Evolutionary conservation across 345 rosid species (phyloP), one percentile per base, ranked within the genome.

Genomic region (Camelina sativa): DNA sequence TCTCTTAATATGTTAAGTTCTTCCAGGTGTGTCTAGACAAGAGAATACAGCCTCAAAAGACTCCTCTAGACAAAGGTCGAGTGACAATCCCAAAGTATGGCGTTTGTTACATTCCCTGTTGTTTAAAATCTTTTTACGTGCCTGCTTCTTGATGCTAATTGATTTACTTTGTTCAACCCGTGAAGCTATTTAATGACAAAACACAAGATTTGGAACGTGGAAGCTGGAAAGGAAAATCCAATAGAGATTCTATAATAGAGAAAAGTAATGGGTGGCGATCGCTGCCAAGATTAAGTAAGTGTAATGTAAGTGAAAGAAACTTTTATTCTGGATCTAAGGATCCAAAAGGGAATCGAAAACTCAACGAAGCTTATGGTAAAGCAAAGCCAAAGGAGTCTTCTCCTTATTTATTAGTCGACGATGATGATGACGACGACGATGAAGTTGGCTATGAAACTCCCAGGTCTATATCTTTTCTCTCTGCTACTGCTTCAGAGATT

Each of bases 71-170:
- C 77, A 71, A 54, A 74, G 71, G 69, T 67, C 79, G 19, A 73
- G 73, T 59, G 80, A 25, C 7, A 63, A 55, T 62, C 70, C 81
- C 66, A 85, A 85, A 71, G 98, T 89, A 89, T 71, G 83, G 34
- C 76, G 68, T 74, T 76, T 72, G 58, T 28, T 71, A 17, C 61
- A 47, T 43, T 37, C 17, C 43, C 48, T 79, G 34, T 34, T 7
- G 11, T 65, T 44, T 68, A 13, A 13, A 41, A 41, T 51, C 47
- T n/a, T 57, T 61, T 61, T 59, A 40, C 37, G 38, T 75, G 48
- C 25, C 59, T 57, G 65, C 35, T 69, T 77, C 50, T 44, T 8
- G n/a, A 8, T 34, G 17, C 16, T 38, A 67, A 54, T 54, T 66
- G 70, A 55, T 67, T 7, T 71, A 54, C 47, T 28, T 76, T 67